Evolutionary conservation across 495 filamentous ascomycete species (phyloP).

Genomic region (Annulohypoxylon nitens): DNA sequence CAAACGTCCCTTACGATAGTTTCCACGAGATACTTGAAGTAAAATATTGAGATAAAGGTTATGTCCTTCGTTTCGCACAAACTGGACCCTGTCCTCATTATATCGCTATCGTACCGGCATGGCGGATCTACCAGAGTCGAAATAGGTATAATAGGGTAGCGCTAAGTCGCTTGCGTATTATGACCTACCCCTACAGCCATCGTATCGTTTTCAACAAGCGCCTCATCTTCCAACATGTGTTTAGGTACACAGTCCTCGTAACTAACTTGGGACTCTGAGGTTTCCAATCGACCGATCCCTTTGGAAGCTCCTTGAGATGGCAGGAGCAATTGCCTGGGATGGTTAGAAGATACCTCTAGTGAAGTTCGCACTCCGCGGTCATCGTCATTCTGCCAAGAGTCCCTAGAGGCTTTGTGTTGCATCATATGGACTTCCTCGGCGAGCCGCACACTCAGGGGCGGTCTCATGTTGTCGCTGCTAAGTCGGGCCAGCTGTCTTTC

Average conservation of each 20-base stretch:
- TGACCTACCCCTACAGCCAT: background rate
- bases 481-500: slow-evolving; percentile 22
- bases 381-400: slow-evolving; percentile 22
- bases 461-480: slow-evolving; percentile 25
- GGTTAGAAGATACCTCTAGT: slow-evolving; percentile 3
- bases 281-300: slow-evolving; percentile 7
- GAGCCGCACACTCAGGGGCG: slow-evolving; percentile 39
- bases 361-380: background rate
- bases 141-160: slow-evolving; percentile 1
- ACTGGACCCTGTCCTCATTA: background rate
- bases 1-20: background rate
- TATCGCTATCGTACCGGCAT: background rate
- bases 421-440: slow-evolving; percentile 48
- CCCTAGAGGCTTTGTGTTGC: slow-evolving; percentile 23
- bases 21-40: background rate
- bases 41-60: background rate
- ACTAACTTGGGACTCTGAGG: slow-evolving; percentile 16
- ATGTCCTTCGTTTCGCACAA: background rate
- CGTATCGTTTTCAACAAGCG: background rate
- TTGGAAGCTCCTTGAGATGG: slow-evolving; percentile 17
- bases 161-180: slow-evolving; percentile 17
- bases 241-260: slow-evolving; percentile 42
- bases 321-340: slow-evolving; percentile 11
- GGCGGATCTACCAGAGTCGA: background rate
- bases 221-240: slow-evolving; percentile 45